A percentile compares a stretch with the other conserved stretches of the same genome.
These are phyloP conservation scores for Tulasnella sp. DNA, from an alignment of 768 basidiomycete species.

Conservation along the genomic window DNA sequence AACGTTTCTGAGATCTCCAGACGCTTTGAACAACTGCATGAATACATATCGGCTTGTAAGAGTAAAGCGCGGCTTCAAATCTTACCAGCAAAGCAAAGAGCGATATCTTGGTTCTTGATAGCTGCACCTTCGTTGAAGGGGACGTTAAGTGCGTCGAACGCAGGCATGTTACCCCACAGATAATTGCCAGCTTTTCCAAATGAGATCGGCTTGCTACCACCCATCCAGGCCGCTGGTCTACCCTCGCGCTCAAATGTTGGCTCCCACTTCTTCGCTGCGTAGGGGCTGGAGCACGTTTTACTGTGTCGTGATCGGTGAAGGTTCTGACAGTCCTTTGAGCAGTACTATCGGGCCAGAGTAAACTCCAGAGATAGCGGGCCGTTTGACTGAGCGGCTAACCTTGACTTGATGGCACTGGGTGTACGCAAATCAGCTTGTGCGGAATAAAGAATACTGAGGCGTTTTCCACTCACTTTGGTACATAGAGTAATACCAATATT, in stretches of 20 bases:
- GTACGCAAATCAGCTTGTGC: not conserved
- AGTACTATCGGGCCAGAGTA: not conserved
- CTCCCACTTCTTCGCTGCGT: not conserved
- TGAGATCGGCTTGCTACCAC: not conserved
- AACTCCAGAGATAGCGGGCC: not conserved
- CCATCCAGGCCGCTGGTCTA: not conserved
- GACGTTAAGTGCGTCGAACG: slow-evolving; percentile 25
- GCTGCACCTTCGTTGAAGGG: slow-evolving; percentile 19
- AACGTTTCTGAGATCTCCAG: slow-evolving; percentile 39
- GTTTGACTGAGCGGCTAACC: not conserved
- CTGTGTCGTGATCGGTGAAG: slow-evolving; percentile 32
- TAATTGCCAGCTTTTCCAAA: slow-evolving; percentile 9
- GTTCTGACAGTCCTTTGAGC: slow-evolving; percentile 29
- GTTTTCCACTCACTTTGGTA: not conserved
- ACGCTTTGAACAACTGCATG: slow-evolving; percentile 27
- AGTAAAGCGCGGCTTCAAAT: not conserved
- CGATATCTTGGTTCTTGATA: not conserved
- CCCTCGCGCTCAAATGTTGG: not conserved
- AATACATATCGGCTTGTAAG: not conserved
- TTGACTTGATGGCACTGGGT: not conserved
- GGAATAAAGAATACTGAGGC: not conserved
- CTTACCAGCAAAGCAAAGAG: slow-evolving; percentile 8
- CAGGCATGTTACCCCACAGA: slow-evolving; percentile 29
- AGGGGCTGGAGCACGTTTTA: slow-evolving; percentile 24
- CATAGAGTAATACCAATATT: not conserved